Base-by-base conservation (phyloP, 148 eudicot genomes). In the Persicaria tinctoria region DNA sequence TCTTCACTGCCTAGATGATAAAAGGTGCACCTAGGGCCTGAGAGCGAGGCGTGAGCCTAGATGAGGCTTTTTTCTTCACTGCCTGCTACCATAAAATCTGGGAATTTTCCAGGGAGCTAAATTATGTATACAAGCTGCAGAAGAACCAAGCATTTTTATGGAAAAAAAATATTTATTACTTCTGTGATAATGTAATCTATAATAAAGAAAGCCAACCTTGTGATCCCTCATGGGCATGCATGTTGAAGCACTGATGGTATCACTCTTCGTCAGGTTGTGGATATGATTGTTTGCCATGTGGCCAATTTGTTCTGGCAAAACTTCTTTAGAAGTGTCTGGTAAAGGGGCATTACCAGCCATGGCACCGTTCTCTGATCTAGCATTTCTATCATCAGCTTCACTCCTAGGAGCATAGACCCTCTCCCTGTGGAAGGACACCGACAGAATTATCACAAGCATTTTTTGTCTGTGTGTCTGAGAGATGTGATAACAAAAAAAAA, bases 201-300 rank as follows among this genome's bases (percentile, higher is more conserved):
- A 71, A 23, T 41, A 56, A 54, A 50, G 68, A 68, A 76, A 23
- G 57, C 72, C 73, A 76, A 86, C 91, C 86, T 84, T 73, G 73
- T 63, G 80, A 71, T 69, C 56, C 56, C 54, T 74, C 27, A 75
- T 76, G 55, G 62, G 63, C 14, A 72, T 76, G 80, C 94, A 90
- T 81, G 83, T 86, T 75, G 97, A 90, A 75, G 90, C 89, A 76
- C 89, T 87, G 57, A 89, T 91, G 75, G 89, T 90, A 70, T 89
- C 89, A 86, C 93, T 89, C 79, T 89, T 93, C 76, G 84, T 54
- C 75, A 91, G 72, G 80, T 84, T 80, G 17, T 86, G 87, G 5
- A 85, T 85, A 17, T 88, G 85, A 72, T 73, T 84, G 80, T 83
- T 77, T 76, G 84, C 74, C 20, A 17, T 60, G 13, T 16, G 66